Percentiles rank a stretch among this genome's conserved stretches.
These are phyloP conservation scores for Phytophthora macrochlamydospora DNA, from an alignment of 352 stramenopile genomes.

Conservation along the genomic window DNA sequence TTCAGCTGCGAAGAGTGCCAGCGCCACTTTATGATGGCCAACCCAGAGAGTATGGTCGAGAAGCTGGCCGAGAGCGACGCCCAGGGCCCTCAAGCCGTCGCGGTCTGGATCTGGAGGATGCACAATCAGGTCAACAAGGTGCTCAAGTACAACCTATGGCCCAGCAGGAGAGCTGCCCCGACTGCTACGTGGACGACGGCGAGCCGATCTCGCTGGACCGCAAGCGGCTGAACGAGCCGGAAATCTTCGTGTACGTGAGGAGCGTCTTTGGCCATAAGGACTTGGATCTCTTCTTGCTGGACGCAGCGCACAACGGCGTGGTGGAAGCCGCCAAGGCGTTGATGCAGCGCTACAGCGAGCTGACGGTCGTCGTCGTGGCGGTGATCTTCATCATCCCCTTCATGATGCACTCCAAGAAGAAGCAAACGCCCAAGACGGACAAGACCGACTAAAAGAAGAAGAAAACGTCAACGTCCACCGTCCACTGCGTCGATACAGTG, in stretches of 20 bases:
- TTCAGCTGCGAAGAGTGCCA: conserved; percentile 82
- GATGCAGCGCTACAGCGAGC: conserved; percentile 40
- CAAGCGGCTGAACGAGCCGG: conserved; percentile 44
- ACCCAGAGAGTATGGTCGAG: conserved; percentile 61
- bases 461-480: not conserved
- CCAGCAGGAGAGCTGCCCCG: conserved; percentile 45
- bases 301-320: conserved; percentile 53
- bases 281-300: conserved; percentile 46
- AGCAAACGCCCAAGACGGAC: conserved; percentile 16
- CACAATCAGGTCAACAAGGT: conserved; percentile 88
- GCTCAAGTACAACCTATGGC: conserved; percentile 73
- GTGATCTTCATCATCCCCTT: conserved; percentile 31
- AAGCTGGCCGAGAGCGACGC: conserved; percentile 44
- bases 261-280: conserved; percentile 61
- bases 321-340: conserved; percentile 36
- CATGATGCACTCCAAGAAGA: conserved; percentile 28
- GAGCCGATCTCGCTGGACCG: conserved; percentile 53
- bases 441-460: conserved; percentile 28
- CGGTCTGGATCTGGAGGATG: conserved; percentile 84
- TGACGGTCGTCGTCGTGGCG: conserved; percentile 32
- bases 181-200: conserved; percentile 61
- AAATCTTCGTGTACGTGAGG: conserved; percentile 53
- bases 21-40: conserved; percentile 72
- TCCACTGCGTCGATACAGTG: not conserved
- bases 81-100: conserved; percentile 45